Evolutionary conservation across 2,329 filamentous ascomycete species (phyloP).

Genomic region (Dendrostoma leiphaemia): DNA sequence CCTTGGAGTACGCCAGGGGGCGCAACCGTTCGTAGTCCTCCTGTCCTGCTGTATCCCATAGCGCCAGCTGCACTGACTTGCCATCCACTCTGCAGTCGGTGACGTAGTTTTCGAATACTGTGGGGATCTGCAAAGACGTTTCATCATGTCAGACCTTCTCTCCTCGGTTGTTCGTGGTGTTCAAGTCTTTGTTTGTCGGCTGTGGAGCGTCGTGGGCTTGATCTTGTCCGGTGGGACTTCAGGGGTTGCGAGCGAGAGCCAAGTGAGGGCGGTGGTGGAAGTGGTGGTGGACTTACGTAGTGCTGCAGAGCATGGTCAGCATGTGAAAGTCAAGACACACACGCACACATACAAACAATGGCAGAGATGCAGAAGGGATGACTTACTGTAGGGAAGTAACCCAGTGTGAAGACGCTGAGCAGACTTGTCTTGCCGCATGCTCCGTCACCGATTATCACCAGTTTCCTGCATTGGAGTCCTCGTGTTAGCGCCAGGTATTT

Average conservation of each 20-base stretch:
- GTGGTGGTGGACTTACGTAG: conserved; percentile 47
- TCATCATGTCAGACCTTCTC: conserved; percentile 9
- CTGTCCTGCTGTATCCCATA: conserved; percentile 99
- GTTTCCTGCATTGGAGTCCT: conserved; percentile 61
- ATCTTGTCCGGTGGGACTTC: conserved; percentile 9
- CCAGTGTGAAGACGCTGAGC: conserved; percentile 94
- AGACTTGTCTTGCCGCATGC: conserved; percentile 98
- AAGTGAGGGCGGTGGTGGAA: too few species aligned
- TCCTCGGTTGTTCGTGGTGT: not conserved
- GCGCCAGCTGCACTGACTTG: conserved; percentile 94
- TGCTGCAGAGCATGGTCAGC: conserved; percentile 43
- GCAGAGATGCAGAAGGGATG: conserved; percentile 11
- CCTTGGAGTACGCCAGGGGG: conserved; percentile 93
- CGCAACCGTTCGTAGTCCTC: conserved; percentile 97
- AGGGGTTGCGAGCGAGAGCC: conserved; percentile 6
- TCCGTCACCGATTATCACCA: conserved; percentile 95
- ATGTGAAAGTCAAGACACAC: conserved; percentile 22
- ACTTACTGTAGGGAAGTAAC: conserved; percentile 95
- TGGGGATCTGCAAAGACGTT: conserved; percentile 67
- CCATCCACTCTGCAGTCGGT: conserved; percentile 98
- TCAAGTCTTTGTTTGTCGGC: not conserved
- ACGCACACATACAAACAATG: too few species aligned
- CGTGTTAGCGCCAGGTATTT: conserved; percentile 3
- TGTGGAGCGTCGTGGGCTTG: conserved; percentile 8
- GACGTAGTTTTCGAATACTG: conserved; percentile 99